A percentile compares a stretch with the other conserved stretches of the same genome.
phyloP scores from a whole-genome alignment of 2,329 filamentous ascomycete species.

The Stagonosporopsis cucurbitacearum region DNA sequence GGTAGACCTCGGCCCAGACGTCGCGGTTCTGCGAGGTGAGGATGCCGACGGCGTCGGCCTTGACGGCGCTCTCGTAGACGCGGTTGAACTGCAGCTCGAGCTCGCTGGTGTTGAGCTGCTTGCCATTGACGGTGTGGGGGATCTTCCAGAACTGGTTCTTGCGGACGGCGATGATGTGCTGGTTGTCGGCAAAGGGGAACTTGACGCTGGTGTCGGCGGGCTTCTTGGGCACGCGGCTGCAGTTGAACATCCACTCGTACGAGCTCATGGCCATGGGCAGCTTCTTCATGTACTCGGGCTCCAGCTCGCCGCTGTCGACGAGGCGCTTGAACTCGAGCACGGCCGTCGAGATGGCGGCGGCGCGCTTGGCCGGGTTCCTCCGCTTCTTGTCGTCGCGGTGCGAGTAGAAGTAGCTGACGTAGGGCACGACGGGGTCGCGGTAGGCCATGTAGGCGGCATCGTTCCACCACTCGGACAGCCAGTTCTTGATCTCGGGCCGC shows the following conservation, averaged over 20 bases:
- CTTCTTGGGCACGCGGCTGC: conserved; percentile 80
- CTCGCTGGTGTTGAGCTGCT: conserved; percentile 86
- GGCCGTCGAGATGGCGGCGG: conserved; percentile 85
- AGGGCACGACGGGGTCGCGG: conserved; percentile 94
- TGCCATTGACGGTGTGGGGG: conserved; percentile 77
- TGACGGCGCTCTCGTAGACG: conserved; percentile 79
- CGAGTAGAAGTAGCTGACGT: conserved; percentile 99
- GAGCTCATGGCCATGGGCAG: conserved; percentile 97
- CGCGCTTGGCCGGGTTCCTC: conserved; percentile 88
- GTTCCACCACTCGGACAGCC: conserved; percentile 99
- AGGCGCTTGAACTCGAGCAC: conserved; percentile 93
- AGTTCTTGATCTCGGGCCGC: conserved; percentile 85
- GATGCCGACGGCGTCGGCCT: conserved; percentile 76
- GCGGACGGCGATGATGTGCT: conserved; percentile 87
- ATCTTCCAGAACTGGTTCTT: conserved; percentile 99
- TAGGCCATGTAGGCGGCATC: conserved; percentile 90
- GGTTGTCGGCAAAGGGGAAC: conserved; percentile 74
- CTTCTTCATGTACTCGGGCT: conserved; percentile 99
- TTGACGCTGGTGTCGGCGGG: conserved; percentile 85
- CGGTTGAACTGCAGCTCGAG: conserved; percentile 87
- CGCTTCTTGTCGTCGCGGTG: conserved; percentile 91
- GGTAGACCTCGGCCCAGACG: conserved; percentile 77
- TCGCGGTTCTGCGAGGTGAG: conserved; percentile 94
- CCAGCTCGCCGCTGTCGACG: conserved; percentile 80
- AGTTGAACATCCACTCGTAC: conserved; percentile 99